Conservation (phyloP, 2,329 filamentous ascomycete genomes). For the Hyphodiscus sp. region DNA sequence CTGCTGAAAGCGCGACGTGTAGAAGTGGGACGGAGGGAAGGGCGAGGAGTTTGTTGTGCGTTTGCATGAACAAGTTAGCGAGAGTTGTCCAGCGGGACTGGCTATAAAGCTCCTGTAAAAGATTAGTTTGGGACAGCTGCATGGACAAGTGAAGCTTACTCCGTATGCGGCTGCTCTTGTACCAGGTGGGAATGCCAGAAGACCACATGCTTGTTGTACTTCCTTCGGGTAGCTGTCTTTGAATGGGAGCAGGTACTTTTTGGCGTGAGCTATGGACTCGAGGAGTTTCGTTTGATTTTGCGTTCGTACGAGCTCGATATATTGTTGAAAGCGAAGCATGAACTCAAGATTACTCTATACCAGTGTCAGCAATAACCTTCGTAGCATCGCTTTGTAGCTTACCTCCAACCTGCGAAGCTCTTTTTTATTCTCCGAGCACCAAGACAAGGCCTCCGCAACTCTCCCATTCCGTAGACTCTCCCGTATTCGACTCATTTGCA, state of each 20-base stretch:
- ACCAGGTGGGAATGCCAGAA: slow-evolving; percentile 68
- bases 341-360: slow-evolving; percentile 77
- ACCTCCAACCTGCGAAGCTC: slow-evolving; percentile 83
- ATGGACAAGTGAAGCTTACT: slow-evolving; percentile 13
- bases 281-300: slow-evolving; percentile 56
- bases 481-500: slow-evolving; percentile 72
- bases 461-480: slow-evolving; percentile 63
- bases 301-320: slow-evolving; percentile 79
- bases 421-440: slow-evolving; percentile 92
- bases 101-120: slow-evolving; percentile 61
- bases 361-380: slow-evolving; percentile 6
- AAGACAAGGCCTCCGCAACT: slow-evolving; percentile 73
- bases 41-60: slow-evolving; percentile 79
- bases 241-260: slow-evolving; percentile 71
- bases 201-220: slow-evolving; percentile 66
- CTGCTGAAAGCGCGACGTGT: slow-evolving; percentile 84
- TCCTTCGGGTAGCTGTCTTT: slow-evolving; percentile 61
- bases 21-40: slow-evolving; percentile 79
- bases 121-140: background rate
- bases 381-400: slow-evolving; percentile 25
- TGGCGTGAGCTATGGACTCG: slow-evolving; percentile 77
- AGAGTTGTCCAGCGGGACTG: slow-evolving; percentile 67
- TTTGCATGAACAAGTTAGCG: slow-evolving; percentile 72
- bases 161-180: slow-evolving; percentile 51
- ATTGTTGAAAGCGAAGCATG: slow-evolving; percentile 88